These are phyloP conservation scores for Stephanodiscus triporus DNA, from an alignment of 108 stramenopile species.

Conservation along the genomic window DNA sequence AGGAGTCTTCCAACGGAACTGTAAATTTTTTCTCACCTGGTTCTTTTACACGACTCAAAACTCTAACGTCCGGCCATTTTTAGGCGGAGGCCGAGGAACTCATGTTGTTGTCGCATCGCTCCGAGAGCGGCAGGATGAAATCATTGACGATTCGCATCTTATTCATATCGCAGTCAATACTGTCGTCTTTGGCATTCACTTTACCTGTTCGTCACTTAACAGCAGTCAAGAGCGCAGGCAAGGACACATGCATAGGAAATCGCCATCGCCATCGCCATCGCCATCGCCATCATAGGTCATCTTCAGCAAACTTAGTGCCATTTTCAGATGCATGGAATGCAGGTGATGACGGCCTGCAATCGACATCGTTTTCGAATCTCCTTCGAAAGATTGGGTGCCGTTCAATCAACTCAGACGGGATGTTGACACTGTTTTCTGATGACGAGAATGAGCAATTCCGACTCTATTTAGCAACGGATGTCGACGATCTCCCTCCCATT, in stretches of 20 bases:
- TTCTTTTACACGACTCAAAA: too few species aligned
- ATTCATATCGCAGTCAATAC: conserved; percentile 4
- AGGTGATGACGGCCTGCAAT: neutral
- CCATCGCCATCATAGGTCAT: conserved; percentile 1
- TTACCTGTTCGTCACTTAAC: neutral
- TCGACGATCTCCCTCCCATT: conserved; percentile 74
- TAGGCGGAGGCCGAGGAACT: too few species aligned
- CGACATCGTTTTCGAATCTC: conserved; percentile 30
- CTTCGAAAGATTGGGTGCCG: conserved; percentile 31
- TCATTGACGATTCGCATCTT: neutral
- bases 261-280: neutral
- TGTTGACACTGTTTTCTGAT: conserved; percentile 2
- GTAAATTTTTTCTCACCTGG: too few species aligned
- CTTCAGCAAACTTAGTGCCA: conserved; percentile 30
- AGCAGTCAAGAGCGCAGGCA: neutral
- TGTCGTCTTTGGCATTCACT: conserved; percentile 9
- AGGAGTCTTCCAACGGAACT: too few species aligned
- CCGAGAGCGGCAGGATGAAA: neutral
- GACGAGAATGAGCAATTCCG: conserved; percentile 11
- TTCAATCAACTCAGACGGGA: conserved; percentile 24
- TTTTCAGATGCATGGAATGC: conserved; percentile 47
- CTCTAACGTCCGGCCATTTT: too few species aligned
- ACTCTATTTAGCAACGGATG: conserved; percentile 57
- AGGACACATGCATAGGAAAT: neutral
- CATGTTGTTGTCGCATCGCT: too few species aligned